Evolutionary conservation across 345 rosid genomes (phyloP).

Genomic region (Dipteronia sinensis): DNA sequence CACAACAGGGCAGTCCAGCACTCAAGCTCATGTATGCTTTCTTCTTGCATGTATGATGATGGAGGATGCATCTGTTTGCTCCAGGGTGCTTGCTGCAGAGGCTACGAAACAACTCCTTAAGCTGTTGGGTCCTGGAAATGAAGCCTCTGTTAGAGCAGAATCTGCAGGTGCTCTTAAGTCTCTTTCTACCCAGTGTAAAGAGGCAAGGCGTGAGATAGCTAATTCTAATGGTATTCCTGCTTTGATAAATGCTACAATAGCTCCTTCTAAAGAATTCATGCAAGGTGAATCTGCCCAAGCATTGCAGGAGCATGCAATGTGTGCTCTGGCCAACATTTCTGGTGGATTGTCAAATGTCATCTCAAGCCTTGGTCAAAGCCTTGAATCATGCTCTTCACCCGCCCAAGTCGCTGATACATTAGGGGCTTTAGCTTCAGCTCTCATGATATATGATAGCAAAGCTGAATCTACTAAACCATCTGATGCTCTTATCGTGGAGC

Average conservation of each 20-base stretch:
- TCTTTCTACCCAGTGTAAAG: constrained; percentile 91
- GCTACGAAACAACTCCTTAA: constrained; percentile 88
- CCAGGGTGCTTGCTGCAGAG: constrained; percentile 86
- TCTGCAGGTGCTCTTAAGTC: constrained; percentile 98
- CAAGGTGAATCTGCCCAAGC: constrained; percentile 99
- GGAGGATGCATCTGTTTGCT: constrained; percentile 91
- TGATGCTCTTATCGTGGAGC: constrained; percentile 74
- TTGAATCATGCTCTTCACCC: constrained; percentile 93
- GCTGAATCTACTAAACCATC: constrained; percentile 87
- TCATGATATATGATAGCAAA: constrained; percentile 93
- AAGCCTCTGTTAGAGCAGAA: constrained; percentile 96
- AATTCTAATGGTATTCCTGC: constrained; percentile 89
- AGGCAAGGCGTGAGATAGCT: constrained; percentile 91
- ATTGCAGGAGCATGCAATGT: constrained; percentile 98
- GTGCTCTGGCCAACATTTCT: constrained; percentile 97
- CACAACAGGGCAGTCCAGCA: constrained; percentile 71
- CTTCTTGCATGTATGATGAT: constrained; percentile 97
- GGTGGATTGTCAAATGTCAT: constrained; percentile 98
- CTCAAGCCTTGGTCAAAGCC: constrained; percentile 99
- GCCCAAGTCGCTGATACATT: constrained; percentile 95
- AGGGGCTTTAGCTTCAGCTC: constrained; percentile 99
- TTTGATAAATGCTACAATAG: constrained; percentile 94
- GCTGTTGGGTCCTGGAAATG: constrained; percentile 91
- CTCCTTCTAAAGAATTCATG: constrained; percentile 99
- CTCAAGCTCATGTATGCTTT: constrained; percentile 91